phyloP scores from a whole-genome alignment of 495 filamentous ascomycete genomes.

The Penicillium atrosanguineum region DNA sequence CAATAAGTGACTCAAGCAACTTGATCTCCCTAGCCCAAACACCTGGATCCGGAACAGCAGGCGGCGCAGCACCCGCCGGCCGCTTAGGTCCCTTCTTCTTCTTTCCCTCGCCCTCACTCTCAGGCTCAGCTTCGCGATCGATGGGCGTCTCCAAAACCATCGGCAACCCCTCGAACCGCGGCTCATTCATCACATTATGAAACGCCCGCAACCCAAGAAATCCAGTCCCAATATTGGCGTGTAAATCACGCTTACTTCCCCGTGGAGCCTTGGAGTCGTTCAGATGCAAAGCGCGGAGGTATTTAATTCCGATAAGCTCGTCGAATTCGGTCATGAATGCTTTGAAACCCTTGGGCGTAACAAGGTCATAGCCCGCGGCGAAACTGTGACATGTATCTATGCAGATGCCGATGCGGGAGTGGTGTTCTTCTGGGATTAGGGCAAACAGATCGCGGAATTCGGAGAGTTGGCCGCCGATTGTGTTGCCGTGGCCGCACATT shows the following conservation, averaged over 20 bases:
- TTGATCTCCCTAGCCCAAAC: conserved; percentile 88
- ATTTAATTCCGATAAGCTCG: conserved; percentile 70
- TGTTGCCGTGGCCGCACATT: conserved; percentile 87
- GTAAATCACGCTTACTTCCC: conserved; percentile 73
- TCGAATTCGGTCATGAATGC: conserved; percentile 74
- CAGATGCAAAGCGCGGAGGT: conserved; percentile 81
- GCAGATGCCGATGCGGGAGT: conserved; percentile 88
- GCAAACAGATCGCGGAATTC: conserved; percentile 83
- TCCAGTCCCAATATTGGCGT: conserved; percentile 92
- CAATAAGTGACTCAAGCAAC: conserved; percentile 83
- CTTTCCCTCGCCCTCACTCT: conserved; percentile 20
- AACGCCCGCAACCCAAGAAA: conserved; percentile 89
- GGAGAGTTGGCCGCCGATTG: conserved; percentile 80
- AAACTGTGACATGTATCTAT: conserved; percentile 97
- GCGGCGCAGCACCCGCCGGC: conserved; percentile 19
- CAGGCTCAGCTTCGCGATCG: conserved; percentile 46
- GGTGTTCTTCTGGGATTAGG: conserved; percentile 63
- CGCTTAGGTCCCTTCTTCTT: conserved; percentile 24
- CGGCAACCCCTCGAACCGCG: conserved; percentile 70
- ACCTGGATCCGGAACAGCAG: conserved; percentile 62
- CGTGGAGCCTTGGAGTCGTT: conserved; percentile 93
- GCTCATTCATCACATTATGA: conserved; percentile 85
- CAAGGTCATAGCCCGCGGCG: conserved; percentile 87
- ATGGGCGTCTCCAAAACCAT: conserved; percentile 96
- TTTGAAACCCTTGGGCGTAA: conserved; percentile 68